A percentile compares a stretch with the other conserved stretches of the same genome.
Conservation (phyloP, 805 yeast genomes). For the Saccharomycopsis fodiens region DNA sequence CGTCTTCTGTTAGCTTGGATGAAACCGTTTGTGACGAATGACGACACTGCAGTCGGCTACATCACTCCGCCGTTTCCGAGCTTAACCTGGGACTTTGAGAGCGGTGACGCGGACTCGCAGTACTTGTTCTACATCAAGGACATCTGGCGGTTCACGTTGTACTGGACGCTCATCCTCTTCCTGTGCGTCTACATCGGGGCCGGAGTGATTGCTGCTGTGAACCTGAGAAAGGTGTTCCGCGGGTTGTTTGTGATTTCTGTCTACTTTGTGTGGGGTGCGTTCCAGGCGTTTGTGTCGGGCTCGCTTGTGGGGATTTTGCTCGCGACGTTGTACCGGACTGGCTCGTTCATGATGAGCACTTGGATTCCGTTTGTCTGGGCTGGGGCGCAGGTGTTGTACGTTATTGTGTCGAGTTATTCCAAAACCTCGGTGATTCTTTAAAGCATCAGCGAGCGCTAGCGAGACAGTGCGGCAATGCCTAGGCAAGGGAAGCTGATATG, state of each 20-base stretch:
- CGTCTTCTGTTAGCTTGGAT: slow-evolving; percentile 1
- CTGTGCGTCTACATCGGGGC: slow-evolving; percentile 55
- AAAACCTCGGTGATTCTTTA: slow-evolving; percentile 40
- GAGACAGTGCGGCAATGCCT: too few relatives aligned
- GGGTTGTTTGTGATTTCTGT: slow-evolving; percentile 36
- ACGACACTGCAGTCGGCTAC: slow-evolving; percentile 74
- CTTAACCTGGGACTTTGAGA: slow-evolving; percentile 26
- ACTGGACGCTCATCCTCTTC: slow-evolving; percentile 72
- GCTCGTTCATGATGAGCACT: slow-evolving; percentile 80
- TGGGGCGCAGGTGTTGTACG: slow-evolving; percentile 55
- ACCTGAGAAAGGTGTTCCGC: slow-evolving; percentile 35
- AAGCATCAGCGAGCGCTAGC: too few relatives aligned
- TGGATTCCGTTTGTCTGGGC: slow-evolving; percentile 93
- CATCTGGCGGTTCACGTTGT: slow-evolving; percentile 75
- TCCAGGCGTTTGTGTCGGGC: slow-evolving; percentile 66
- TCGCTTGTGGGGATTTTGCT: slow-evolving; percentile 69
- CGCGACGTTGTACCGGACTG: slow-evolving; percentile 71
- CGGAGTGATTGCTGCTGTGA: slow-evolving; percentile 51
- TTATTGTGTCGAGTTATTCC: slow-evolving; percentile 60
- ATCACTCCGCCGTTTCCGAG: slow-evolving; percentile 75
- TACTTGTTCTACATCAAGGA: slow-evolving; percentile 63
- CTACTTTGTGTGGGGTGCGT: slow-evolving; percentile 48
- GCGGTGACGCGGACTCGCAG: slow-evolving; percentile 10
- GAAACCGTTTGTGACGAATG: slow-evolving; percentile 34
- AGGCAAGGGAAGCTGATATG: too few relatives aligned